phyloP scores from a whole-genome alignment of 2,329 filamentous ascomycete species.

The Aspergillus sp. region DNA sequence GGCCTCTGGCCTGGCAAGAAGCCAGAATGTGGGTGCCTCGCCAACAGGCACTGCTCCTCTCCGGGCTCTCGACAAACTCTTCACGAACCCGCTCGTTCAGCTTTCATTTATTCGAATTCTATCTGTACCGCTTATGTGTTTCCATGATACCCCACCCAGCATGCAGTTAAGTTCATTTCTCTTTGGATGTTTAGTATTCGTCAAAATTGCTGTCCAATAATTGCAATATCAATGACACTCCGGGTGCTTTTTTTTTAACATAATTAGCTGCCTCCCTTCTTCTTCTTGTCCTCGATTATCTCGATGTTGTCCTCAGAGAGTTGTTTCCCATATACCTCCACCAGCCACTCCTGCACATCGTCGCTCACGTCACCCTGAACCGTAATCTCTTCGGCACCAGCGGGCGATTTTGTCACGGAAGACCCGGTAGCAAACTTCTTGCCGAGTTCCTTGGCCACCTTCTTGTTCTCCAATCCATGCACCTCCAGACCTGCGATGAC shows the following conservation, averaged over 20 bases:
- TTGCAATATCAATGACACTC: constrained; percentile 1
- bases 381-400: constrained; percentile 89
- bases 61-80: constrained; percentile 24
- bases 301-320: constrained; percentile 95
- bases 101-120: constrained; percentile 5
- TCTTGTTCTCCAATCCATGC: constrained; percentile 89
- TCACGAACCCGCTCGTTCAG: constrained; percentile 4
- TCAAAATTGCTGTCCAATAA: neutral
- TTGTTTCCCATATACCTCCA: constrained; percentile 72
- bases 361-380: constrained; percentile 95
- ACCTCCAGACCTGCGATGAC: constrained; percentile 83
- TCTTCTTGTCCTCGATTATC: constrained; percentile 90
- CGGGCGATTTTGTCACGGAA: constrained; percentile 80
- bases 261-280: constrained; percentile 51
- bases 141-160: constrained; percentile 19
- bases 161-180: constrained; percentile 1
- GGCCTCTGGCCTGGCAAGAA: constrained; percentile 4
- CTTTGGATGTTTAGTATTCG: neutral
- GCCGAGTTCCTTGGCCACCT: constrained; percentile 89
- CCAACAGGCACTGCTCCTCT: constrained; percentile 18
- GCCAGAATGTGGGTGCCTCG: neutral
- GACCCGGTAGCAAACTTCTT: constrained; percentile 97
- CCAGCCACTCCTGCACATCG: constrained; percentile 83
- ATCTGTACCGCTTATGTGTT: constrained; percentile 10
- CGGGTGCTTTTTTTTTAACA: neutral